Conservation (phyloP, 2,329 filamentous ascomycete genomes). For the Orbilia blumenaviensis region DNA sequence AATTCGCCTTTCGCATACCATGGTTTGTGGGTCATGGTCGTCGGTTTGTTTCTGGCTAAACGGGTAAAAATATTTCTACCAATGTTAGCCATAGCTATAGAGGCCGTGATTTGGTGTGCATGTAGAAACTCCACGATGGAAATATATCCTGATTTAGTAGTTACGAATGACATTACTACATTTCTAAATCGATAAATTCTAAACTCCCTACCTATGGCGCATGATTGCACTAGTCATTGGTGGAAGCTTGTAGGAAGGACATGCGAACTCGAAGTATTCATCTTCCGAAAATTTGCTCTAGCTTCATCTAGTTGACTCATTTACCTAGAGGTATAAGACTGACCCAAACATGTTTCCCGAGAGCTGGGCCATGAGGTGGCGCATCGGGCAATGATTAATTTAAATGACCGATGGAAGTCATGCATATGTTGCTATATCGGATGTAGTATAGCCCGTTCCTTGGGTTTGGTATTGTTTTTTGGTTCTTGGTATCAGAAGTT, state of each 20-base stretch:
- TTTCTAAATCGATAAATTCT: not conserved
- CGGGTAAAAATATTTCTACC: too few species aligned
- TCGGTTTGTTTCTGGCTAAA: conserved; percentile 35
- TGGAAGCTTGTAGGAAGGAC: conserved; percentile 23
- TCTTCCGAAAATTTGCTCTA: not conserved
- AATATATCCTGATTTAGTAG: not conserved
- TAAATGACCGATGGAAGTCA: not conserved
- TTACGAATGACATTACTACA: not conserved
- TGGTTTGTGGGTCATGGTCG: conserved; percentile 26
- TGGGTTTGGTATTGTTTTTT: not conserved
- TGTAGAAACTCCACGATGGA: too few species aligned
- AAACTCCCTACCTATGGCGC: not conserved
- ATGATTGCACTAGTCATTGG: conserved; percentile 17
- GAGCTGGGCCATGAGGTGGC: conserved; percentile 17
- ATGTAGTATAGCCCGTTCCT: conserved; percentile 9
- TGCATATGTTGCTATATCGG: not conserved
- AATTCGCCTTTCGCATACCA: conserved; percentile 1
- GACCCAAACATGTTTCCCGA: conserved; percentile 28
- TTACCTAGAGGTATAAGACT: not conserved
- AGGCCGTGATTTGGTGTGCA: too few species aligned
- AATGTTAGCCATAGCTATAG: too few species aligned
- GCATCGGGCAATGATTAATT: not conserved
- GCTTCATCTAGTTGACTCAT: not conserved
- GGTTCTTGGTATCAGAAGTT: conserved; percentile 6
- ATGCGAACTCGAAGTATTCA: not conserved